Base-by-base conservation (phyloP, 305 asterid genomes). In the Fraxinus platypoda region DNA sequence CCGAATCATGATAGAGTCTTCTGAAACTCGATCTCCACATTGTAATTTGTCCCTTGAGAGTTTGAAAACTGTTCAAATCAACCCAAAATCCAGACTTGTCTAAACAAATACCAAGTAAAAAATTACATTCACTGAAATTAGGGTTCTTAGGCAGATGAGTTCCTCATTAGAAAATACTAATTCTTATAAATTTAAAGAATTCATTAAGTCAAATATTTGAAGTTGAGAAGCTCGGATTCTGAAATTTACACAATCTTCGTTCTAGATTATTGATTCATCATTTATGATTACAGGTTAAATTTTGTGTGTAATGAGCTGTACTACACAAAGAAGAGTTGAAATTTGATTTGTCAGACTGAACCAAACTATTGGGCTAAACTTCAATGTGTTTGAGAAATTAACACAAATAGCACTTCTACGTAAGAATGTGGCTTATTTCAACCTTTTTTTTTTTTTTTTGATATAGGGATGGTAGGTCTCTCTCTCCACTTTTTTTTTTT, bases 11-110 rank as follows among this genome's bases (percentile, higher is more conserved):
- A 84, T 90, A 91, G 91, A 88, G 92, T 46, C 98, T 81, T 88
- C 91, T 95, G 33, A 97, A 91, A 91, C 97, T 95, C 84, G 97
- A 92, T 89, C 97, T 90, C 72, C 92, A 97, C 98, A 94, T 93
- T n/a, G 35, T 26, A 25, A 11, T 26, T 3, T 66, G n/a, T 26
- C n/a, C n/a, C 34, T 66, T 28, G 35, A 66, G 5, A 62, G 26
- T 25, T 62, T 8, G 31, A 23, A 52, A 52, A 49, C 7, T 52
- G 12, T 57, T 66, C 34, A 12, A 28, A 66, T 25, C 74, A 66
- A 66, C 35, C 8, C n/a, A 64, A 52, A 52, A 26, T 66, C 35
- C 21, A 26, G n/a, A 66, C 6, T 66, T 66, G 34, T 66, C n/a
- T 66, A 66, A 25, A 12, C 74, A 66, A 66, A 66, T 3, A 19